Conservation (phyloP, 306 rosid species). For the Coriaria nepalensis region DNA sequence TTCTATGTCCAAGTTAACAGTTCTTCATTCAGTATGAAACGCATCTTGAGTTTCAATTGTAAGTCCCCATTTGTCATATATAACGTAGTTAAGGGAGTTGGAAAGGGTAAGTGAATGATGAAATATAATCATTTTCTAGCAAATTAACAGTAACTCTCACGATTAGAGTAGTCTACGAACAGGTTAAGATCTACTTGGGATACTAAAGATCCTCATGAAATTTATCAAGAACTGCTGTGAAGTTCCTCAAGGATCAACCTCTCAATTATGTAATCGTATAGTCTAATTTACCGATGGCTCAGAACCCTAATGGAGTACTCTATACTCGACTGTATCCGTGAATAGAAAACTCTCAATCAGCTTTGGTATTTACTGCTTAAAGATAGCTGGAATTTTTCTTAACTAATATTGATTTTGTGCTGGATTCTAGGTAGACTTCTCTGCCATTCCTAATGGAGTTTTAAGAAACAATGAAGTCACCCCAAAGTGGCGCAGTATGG, state of each 20-base stretch:
- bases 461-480: slow-evolving; percentile 29
- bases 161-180: too few relatives aligned
- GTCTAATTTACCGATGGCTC: too few relatives aligned
- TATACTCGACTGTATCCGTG: too few relatives aligned
- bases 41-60: not conserved
- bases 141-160: not conserved
- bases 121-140: not conserved
- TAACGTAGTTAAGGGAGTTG: not conserved
- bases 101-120: not conserved
- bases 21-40: too few relatives aligned
- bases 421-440: slow-evolving; percentile 46
- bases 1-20: too few relatives aligned
- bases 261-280: too few relatives aligned
- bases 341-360: not conserved
- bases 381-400: too few relatives aligned
- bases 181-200: too few relatives aligned
- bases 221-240: too few relatives aligned
- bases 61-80: not conserved
- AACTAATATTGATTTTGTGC: slow-evolving; percentile 5
- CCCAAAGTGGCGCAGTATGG: slow-evolving; percentile 27
- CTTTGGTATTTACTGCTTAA: not conserved
- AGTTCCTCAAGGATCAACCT: too few relatives aligned
- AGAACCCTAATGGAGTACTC: too few relatives aligned
- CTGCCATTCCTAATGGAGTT: slow-evolving; percentile 37
- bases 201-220: too few relatives aligned